These are phyloP conservation scores for Coccinonectria pachysandricola DNA, from an alignment of 2,329 filamentous ascomycete genomes.

Conservation along the genomic window DNA sequence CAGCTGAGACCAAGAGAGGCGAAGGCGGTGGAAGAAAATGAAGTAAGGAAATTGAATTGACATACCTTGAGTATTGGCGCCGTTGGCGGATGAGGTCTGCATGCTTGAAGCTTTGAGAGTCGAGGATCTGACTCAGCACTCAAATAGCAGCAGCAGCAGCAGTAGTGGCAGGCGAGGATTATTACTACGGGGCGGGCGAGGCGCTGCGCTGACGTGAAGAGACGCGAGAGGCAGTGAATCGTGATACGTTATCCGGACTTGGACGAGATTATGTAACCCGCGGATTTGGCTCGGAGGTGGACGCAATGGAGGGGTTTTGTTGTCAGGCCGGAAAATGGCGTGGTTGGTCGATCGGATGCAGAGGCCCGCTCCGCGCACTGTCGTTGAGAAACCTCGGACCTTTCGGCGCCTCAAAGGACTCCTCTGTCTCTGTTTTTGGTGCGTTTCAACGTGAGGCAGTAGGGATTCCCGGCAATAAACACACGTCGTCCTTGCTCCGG, in stretches of 20 bases:
- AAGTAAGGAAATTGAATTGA: constrained; percentile 11
- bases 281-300: constrained; percentile 14
- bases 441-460: no score
- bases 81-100: constrained; percentile 23
- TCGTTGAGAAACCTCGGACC: neutral
- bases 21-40: constrained; percentile 1
- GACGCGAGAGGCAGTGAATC: constrained; percentile 14
- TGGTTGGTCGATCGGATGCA: no score
- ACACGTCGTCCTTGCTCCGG: no score
- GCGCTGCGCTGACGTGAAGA: constrained; percentile 19
- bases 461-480: no score
- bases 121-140: constrained; percentile 26
- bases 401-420: neutral
- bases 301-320: constrained; percentile 20
- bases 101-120: constrained; percentile 20
- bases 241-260: constrained; percentile 15
- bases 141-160: constrained; percentile 17
- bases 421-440: constrained; percentile 1
- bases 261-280: constrained; percentile 20
- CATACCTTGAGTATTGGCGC: constrained; percentile 25
- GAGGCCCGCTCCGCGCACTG: no score
- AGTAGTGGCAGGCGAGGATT: constrained; percentile 17
- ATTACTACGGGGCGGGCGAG: constrained; percentile 19
- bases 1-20: constrained; percentile 5
- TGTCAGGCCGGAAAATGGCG: neutral